phyloP scores from a whole-genome alignment of 208 protist species.

The Trypanosomatidae sp. region DNA sequence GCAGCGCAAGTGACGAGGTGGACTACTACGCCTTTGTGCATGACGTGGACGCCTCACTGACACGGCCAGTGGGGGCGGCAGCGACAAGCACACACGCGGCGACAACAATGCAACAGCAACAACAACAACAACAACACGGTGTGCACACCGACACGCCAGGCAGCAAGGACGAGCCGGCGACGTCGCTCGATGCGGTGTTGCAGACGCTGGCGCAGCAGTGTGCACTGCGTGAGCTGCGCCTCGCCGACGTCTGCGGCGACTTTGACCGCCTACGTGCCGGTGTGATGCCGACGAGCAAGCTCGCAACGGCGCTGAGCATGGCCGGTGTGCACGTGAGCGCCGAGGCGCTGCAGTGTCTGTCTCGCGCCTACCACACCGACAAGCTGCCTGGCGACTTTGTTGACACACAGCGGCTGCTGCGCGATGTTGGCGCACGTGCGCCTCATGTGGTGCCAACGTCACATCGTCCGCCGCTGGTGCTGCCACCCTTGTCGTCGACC shows the following conservation, averaged over 20 bases:
- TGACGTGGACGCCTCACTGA: slow-evolving; percentile 62
- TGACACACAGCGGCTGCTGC: slow-evolving; percentile 20
- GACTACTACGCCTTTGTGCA: slow-evolving; percentile 84
- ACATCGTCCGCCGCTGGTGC: too few relatives aligned
- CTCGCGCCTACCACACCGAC: slow-evolving; percentile 17
- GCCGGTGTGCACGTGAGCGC: slow-evolving; percentile 29
- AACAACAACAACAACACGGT: background rate
- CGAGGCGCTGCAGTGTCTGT: slow-evolving; percentile 27
- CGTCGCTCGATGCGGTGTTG: slow-evolving; percentile 21
- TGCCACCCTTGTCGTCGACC: too few relatives aligned
- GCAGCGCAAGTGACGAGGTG: slow-evolving; percentile 49
- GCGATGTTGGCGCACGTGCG: slow-evolving; percentile 20
- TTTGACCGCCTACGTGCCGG: slow-evolving; percentile 73
- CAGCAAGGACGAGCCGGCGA: slow-evolving; percentile 10
- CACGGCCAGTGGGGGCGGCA: background rate
- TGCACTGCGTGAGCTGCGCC: slow-evolving; percentile 29
- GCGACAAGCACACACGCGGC: background rate
- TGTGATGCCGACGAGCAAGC: slow-evolving; percentile 25
- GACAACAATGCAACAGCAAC: background rate
- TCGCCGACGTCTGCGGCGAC: slow-evolving; percentile 63
- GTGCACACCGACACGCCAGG: background rate
- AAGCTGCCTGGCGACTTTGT: slow-evolving; percentile 10
- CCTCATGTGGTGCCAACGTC: background rate
- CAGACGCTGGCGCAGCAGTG: slow-evolving; percentile 38
- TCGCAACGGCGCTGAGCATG: slow-evolving; percentile 52